These are phyloP conservation scores for Helicocarpus griseus DNA, from an alignment of 2,329 filamentous ascomycete species.

Conservation along the genomic window DNA sequence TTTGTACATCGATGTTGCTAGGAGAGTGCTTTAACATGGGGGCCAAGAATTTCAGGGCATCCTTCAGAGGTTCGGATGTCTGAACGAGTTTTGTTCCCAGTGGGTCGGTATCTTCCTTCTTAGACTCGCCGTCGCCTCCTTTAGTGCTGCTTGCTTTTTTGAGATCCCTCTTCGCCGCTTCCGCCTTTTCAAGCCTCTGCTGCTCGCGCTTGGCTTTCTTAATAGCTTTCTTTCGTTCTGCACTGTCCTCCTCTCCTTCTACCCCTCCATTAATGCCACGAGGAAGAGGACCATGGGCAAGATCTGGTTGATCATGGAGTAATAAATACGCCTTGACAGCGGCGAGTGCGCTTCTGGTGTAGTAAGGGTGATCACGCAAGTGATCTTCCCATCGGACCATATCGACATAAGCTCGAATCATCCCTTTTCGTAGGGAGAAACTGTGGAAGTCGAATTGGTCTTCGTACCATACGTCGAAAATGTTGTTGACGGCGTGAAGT, in stretches of 20 bases:
- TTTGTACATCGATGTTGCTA: constrained; percentile 70
- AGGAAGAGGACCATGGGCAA: constrained; percentile 49
- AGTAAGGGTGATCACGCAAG: constrained; percentile 87
- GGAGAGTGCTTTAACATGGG: constrained; percentile 77
- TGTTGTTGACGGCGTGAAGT: constrained; percentile 77
- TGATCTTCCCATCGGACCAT: constrained; percentile 96
- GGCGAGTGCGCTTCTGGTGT: constrained; percentile 68
- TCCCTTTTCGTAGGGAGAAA: constrained; percentile 93
- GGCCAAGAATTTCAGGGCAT: constrained; percentile 75
- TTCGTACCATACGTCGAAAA: constrained; percentile 96
- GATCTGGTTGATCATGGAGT: constrained; percentile 64
- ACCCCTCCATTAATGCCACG: constrained; percentile 45
- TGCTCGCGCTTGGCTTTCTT: constrained; percentile 86
- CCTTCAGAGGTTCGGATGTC: constrained; percentile 72
- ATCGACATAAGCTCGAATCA: constrained; percentile 87
- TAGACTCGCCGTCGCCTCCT: constrained; percentile 46
- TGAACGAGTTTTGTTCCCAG: constrained; percentile 68
- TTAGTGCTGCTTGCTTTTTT: constrained; percentile 63
- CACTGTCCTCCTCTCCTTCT: constrained; percentile 44
- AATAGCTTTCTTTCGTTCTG: constrained; percentile 73
- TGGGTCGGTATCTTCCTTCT: constrained; percentile 88
- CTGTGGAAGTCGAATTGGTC: constrained; percentile 99
- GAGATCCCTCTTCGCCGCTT: constrained; percentile 74
- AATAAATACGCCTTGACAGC: constrained; percentile 72
- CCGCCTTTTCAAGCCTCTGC: constrained; percentile 63